Base-by-base conservation (phyloP, 164 flowering plant species). In the Stephania cephalantha region DNA sequence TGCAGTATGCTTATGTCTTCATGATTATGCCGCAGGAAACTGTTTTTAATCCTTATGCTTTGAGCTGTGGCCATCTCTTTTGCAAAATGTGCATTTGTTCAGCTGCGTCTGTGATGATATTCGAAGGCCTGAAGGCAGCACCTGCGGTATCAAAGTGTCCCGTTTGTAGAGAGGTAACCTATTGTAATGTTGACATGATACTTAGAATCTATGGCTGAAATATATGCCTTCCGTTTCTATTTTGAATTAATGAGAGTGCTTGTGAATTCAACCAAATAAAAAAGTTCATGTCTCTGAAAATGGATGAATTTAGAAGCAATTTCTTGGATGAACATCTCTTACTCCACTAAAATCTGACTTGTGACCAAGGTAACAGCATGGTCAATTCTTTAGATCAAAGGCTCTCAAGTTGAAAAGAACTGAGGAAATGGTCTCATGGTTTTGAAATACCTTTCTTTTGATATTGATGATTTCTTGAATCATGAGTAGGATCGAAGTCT, bases 31-130 rank as follows among this genome's bases (percentile, higher is more conserved):
- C 29, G 25, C 86, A 94, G 98, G 97, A 92, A 22, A 82, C 74
- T 20, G 84, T 91, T 72, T 92, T 91, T 75, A 85, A 91, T 79
- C 93, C 98, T n/a, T 88, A 90, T 81, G 97, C 98, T 72, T 80
- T 94, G 79, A 79, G 87, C 45, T 94, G 98, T 74, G 97, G 96
- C 10, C 97, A 94, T 81, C 87, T 92, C 9, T 92, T 92, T 79
- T 94, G 98, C 88, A 91, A 92, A 79, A 73, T 79, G 5, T 92
- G 98, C 83, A 89, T 87, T 74, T 94, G 98, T 82, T 85, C 93
- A 17, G 88, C 97, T 71, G 94, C 97, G 75, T 87, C 91, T 74
- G 90, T 92, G 73, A 75, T 85, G 84, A 80, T 90, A 2, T 87
- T 90, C 68, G 78, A 92, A 80, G 96, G 96, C 63, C 89, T 82